Conservation (phyloP, 2,329 filamentous ascomycete genomes). For the Paecilomyces fulvus region DNA sequence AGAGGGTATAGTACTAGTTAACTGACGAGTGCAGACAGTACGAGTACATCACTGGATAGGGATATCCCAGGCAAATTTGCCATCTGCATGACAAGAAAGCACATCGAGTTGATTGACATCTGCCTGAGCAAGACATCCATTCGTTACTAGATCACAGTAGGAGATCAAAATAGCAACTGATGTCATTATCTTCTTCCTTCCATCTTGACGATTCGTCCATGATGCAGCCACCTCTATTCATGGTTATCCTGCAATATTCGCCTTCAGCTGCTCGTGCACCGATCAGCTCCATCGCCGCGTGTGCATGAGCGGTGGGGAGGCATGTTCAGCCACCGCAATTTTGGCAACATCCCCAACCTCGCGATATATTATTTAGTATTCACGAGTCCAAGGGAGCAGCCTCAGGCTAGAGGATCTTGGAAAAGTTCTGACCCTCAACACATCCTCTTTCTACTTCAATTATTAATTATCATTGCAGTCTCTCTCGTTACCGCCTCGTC, state of each 20-base stretch:
- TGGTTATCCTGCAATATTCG: neutral
- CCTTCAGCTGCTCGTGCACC: neutral
- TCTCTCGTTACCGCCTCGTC: neutral
- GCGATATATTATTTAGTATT: constrained; percentile 8
- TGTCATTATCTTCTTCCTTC: neutral
- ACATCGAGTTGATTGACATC: neutral
- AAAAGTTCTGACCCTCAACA: neutral
- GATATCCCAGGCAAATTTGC: neutral
- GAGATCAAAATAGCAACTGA: neutral
- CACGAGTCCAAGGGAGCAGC: neutral
- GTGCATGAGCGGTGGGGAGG: constrained; percentile 15
- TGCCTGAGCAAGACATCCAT: neutral
- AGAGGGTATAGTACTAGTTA: neutral
- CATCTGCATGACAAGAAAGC: neutral
- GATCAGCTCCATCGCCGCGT: constrained; percentile 2
- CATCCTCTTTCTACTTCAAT: neutral
- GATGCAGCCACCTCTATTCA: neutral
- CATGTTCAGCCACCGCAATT: constrained; percentile 29
- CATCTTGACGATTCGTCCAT: neutral
- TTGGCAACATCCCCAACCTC: constrained; percentile 12
- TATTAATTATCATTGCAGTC: neutral
- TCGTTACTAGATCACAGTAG: too few relatives aligned
- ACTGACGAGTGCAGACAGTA: neutral
- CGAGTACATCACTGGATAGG: neutral
- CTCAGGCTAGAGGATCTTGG: neutral